Conservation (phyloP, 257 asterid genomes). For the Eustoma russellianum region DNA sequence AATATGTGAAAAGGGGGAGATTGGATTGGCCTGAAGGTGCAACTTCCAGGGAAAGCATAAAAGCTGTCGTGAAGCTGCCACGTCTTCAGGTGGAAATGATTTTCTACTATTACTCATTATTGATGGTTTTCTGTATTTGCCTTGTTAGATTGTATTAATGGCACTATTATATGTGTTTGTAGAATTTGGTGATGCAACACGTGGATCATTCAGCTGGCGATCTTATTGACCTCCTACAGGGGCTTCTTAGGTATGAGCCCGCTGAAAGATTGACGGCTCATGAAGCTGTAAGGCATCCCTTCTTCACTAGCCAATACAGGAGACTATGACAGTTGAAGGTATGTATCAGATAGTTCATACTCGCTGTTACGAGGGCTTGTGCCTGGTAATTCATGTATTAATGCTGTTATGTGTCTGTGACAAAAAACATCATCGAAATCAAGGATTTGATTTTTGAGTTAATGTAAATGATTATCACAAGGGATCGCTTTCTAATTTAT, state of each 20-base stretch:
- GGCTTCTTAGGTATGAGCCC: constrained; percentile 38
- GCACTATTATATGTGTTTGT: constrained; percentile 1
- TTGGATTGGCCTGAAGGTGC: constrained; percentile 54
- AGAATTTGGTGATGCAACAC: constrained; percentile 47
- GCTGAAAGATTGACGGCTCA: constrained; percentile 30
- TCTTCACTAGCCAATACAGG: constrained; percentile 26
- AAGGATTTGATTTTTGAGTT: too few relatives aligned
- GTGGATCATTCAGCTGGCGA: constrained; percentile 50
- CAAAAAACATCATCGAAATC: too few relatives aligned
- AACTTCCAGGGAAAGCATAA: constrained; percentile 42
- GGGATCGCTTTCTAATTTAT: too few relatives aligned
- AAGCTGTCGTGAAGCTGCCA: constrained; percentile 34
- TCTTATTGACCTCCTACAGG: constrained; percentile 40
- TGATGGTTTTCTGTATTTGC: background rate
- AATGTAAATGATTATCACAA: too few relatives aligned
- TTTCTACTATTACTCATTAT: background rate
- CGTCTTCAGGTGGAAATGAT: constrained; percentile 33
- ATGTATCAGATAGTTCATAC: too few relatives aligned
- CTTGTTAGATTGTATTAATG: background rate
- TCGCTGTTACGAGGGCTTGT: too few relatives aligned
- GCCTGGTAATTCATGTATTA: too few relatives aligned
- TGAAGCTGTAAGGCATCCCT: constrained; percentile 40
- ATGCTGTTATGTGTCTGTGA: too few relatives aligned
- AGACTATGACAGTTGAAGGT: constrained; percentile 9
- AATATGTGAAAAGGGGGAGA: constrained; percentile 41